phyloP scores from a whole-genome alignment of 108 stramenopile genomes.

The Cyclostephanos tholiformis region DNA sequence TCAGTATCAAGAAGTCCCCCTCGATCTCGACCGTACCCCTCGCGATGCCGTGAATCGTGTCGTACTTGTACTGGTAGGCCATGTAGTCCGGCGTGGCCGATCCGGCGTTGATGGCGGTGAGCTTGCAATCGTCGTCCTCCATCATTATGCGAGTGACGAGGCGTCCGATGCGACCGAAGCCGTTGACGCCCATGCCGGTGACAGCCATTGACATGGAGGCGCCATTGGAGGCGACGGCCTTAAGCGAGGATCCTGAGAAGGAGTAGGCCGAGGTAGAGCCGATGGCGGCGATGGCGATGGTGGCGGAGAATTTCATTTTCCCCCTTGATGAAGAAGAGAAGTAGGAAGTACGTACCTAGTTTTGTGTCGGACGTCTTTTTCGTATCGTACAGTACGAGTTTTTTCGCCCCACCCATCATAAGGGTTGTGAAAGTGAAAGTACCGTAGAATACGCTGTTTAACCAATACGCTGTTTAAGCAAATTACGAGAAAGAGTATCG shows the following conservation, averaged over 20 bases:
- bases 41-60: constrained; percentile 98
- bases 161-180: constrained; percentile 99
- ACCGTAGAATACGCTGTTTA: too few species aligned
- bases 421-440: too few species aligned
- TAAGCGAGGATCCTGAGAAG: constrained; percentile 81
- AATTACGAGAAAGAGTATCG: too few species aligned
- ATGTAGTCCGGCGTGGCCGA: constrained; percentile 98
- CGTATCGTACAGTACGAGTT: too few species aligned
- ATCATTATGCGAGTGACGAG: constrained; percentile 98
- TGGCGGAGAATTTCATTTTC: constrained; percentile 86
- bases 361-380: too few species aligned
- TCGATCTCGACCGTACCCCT: constrained; percentile 96
- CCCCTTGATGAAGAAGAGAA: too few species aligned
- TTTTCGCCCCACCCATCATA: too few species aligned
- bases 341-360: too few species aligned
- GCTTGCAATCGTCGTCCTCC: constrained; percentile 87
- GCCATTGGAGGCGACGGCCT: constrained; percentile 65
- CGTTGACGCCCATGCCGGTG: constrained; percentile 95
- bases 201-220: constrained; percentile 78
- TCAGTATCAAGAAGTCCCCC: constrained; percentile 96
- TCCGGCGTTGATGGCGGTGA: constrained; percentile 97
- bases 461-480: too few species aligned
- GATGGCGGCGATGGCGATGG: constrained; percentile 60
- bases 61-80: constrained; percentile 99
- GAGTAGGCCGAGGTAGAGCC: constrained; percentile 83